phyloP scores from a whole-genome alignment of 257 asterid genomes.

The Handroanthus guayacan region DNA sequence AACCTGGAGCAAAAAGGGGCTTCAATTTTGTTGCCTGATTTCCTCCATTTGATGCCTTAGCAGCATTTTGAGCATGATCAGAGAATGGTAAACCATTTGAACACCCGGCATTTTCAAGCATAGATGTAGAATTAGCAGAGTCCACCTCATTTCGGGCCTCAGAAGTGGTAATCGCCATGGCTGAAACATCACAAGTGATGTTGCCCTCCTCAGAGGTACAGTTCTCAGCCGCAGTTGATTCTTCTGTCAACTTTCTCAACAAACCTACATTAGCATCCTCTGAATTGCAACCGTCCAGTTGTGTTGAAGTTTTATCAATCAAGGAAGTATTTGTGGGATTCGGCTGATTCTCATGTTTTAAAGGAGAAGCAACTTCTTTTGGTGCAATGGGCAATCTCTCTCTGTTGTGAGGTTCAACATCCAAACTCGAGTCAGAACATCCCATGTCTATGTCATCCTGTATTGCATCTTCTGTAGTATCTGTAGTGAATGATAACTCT shows the following conservation, averaged over 20 bases:
- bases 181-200: conserved; percentile 34
- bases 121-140: conserved; percentile 30
- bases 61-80: background rate
- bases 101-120: conserved; percentile 28
- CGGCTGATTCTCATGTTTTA: conserved; percentile 30
- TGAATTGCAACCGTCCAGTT: background rate
- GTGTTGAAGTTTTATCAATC: conserved; percentile 11
- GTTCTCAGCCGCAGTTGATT: conserved; percentile 30
- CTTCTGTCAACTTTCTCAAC: conserved; percentile 33
- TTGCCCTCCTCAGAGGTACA: conserved; percentile 35
- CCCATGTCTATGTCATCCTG: conserved; percentile 37
- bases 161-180: conserved; percentile 23
- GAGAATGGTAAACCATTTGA: conserved; percentile 23
- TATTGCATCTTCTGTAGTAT: conserved; percentile 38
- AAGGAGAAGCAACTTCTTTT: conserved; percentile 37
- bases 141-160: conserved; percentile 30
- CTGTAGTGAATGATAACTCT: conserved; percentile 32
- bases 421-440: conserved; percentile 42
- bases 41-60: conserved; percentile 41
- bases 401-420: conserved; percentile 33
- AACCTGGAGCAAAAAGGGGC: conserved; percentile 71
- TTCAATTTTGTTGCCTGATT: conserved; percentile 45
- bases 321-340: conserved; percentile 17
- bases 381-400: conserved; percentile 31
- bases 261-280: conserved; percentile 10